These are phyloP conservation scores for Rhizoctonia solani DNA, from an alignment of 1,284 basidiomycete species.

Conservation along the genomic window DNA sequence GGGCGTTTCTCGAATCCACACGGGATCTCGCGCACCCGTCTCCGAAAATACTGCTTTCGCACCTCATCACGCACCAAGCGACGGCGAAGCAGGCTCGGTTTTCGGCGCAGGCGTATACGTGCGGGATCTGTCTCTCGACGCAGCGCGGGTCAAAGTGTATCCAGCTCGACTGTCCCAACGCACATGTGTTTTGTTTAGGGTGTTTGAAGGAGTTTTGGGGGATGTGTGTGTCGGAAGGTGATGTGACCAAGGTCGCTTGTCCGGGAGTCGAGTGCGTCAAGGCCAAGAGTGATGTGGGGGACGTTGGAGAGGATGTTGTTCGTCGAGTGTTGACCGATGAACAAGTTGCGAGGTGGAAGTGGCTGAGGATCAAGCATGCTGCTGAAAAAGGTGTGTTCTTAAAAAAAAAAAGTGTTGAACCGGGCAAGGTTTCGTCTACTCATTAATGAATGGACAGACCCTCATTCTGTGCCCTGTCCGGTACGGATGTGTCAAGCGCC, in stretches of 20 bases:
- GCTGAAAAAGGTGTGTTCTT: constrained; percentile 62
- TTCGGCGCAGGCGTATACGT: constrained; percentile 61
- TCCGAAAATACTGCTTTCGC: constrained; percentile 55
- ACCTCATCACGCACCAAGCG: constrained; percentile 56
- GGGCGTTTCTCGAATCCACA: constrained; percentile 55
- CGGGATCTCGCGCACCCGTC: constrained; percentile 52
- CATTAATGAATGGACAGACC: constrained; percentile 54
- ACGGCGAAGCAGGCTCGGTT: constrained; percentile 57
- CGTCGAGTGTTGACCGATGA: constrained; percentile 61
- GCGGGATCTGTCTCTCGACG: constrained; percentile 70
- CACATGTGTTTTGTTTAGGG: constrained; percentile 70
- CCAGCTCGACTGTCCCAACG: constrained; percentile 57
- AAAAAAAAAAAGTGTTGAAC: no score
- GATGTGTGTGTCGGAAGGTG: constrained; percentile 72
- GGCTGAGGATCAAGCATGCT: constrained; percentile 68
- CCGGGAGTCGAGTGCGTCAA: constrained; percentile 58
- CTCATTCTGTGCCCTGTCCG: constrained; percentile 74
- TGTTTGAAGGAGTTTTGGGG: constrained; percentile 75
- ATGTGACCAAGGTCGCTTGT: constrained; percentile 68
- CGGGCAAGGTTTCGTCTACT: neutral
- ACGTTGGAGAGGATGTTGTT: constrained; percentile 40
- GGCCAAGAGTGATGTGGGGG: constrained; percentile 14
- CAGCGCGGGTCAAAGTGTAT: constrained; percentile 71
- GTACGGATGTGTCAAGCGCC: constrained; percentile 70
- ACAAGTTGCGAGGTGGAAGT: constrained; percentile 68